A percentile compares a stretch with the other conserved stretches of the same genome.
Evolutionary conservation across 257 asterid genomes (phyloP).

Genomic region (Ilex aquifolium): DNA sequence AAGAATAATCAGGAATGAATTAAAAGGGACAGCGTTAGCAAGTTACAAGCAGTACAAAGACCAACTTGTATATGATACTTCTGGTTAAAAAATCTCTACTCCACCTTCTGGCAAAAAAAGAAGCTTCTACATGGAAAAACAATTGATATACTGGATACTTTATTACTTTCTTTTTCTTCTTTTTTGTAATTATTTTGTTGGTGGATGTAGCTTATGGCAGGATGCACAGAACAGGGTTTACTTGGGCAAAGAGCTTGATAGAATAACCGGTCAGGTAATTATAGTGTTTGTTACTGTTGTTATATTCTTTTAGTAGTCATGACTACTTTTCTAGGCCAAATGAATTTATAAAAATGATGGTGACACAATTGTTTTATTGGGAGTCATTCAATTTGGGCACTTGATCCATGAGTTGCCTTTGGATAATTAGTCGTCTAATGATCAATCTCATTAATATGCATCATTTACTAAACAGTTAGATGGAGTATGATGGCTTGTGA

Average conservation of each 20-base stretch:
- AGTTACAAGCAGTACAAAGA: background rate
- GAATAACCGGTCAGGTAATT: conserved; percentile 89
- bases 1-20: too few relatives aligned
- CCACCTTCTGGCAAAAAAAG: background rate
- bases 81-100: background rate
- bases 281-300: background rate
- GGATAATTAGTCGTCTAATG: too few relatives aligned
- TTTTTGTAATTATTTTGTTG: background rate
- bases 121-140: background rate
- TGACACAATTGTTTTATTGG: background rate
- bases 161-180: background rate
- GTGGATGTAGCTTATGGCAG: conserved; percentile 74
- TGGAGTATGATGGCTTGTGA: too few relatives aligned
- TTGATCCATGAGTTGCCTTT: too few relatives aligned
- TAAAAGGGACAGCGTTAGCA: too few relatives aligned
- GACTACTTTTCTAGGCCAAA: too few relatives aligned
- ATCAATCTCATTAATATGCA: too few relatives aligned
- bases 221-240: conserved; percentile 78
- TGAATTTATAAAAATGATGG: too few relatives aligned
- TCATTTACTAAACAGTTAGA: too few relatives aligned
- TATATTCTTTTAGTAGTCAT: conserved; percentile 5
- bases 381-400: background rate
- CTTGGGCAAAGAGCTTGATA: conserved; percentile 71
- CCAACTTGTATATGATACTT: background rate
- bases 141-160: background rate